These are phyloP conservation scores for Penicillium sp. DNA, from an alignment of 2,329 filamentous ascomycete genomes.

Conservation along the genomic window DNA sequence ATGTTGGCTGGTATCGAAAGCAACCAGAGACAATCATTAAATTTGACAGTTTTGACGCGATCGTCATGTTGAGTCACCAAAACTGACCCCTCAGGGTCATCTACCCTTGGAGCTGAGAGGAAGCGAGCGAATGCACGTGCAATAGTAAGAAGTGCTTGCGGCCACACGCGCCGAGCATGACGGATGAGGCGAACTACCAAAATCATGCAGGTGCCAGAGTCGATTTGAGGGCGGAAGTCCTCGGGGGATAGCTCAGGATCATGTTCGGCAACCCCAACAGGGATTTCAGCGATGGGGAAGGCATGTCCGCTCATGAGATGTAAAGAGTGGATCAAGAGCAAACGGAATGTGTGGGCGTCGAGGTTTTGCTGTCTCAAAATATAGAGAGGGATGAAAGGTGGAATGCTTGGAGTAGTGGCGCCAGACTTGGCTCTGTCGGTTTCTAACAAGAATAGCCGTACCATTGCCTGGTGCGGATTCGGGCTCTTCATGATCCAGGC, in stretches of 20 bases:
- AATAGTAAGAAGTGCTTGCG: conserved; percentile 45
- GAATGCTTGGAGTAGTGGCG: conserved; percentile 26
- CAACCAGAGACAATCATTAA: conserved; percentile 50
- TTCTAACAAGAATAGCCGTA: conserved; percentile 37
- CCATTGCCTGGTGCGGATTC: conserved; percentile 34
- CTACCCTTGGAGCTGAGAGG: conserved; percentile 22
- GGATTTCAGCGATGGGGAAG: conserved; percentile 11
- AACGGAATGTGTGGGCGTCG: conserved; percentile 41
- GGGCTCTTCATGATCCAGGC: conserved; percentile 47
- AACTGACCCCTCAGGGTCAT: conserved; percentile 1
- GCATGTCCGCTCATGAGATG: conserved; percentile 33
- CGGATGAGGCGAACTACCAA: conserved; percentile 50
- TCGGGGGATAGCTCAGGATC: not conserved
- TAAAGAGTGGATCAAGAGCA: conserved; percentile 42
- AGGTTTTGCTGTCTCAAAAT: conserved; percentile 47
- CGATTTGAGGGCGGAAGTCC: conserved; percentile 18
- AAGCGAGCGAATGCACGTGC: conserved; percentile 40
- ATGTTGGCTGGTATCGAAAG: conserved; percentile 50
- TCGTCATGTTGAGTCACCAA: conserved; percentile 9
- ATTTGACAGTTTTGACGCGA: conserved; percentile 41
- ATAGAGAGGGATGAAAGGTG: conserved; percentile 49
- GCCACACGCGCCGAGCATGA: conserved; percentile 52
- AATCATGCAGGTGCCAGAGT: conserved; percentile 35
- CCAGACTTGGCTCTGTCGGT: conserved; percentile 14
- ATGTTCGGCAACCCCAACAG: not conserved